These are phyloP conservation scores for Tephrocybe sp. DNA, from an alignment of 768 basidiomycete species.

Conservation along the genomic window DNA sequence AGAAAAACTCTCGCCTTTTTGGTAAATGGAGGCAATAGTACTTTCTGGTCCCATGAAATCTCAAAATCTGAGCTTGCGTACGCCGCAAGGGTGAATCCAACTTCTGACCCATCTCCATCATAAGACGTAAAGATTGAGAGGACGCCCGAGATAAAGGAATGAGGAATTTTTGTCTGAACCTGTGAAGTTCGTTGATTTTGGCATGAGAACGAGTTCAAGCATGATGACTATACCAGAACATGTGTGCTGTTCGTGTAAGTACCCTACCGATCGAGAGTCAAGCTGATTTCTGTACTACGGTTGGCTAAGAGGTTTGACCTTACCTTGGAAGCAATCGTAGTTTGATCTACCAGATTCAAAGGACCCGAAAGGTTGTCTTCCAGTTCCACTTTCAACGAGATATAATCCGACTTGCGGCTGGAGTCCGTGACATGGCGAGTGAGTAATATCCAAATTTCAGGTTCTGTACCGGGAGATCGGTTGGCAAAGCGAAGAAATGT, in stretches of 20 bases:
- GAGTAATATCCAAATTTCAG: constrained; percentile 78
- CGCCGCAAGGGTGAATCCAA: constrained; percentile 68
- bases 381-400: constrained; percentile 55
- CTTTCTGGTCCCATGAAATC: constrained; percentile 46
- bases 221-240: constrained; percentile 31
- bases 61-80: constrained; percentile 39
- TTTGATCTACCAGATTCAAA: constrained; percentile 24
- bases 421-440: constrained; percentile 71
- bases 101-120: constrained; percentile 58
- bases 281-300: not conserved
- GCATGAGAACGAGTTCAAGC: not conserved
- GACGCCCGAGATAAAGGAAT: constrained; percentile 31
- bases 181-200: constrained; percentile 14
- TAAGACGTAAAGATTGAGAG: constrained; percentile 64
- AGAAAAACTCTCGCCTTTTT: constrained; percentile 28
- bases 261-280: constrained; percentile 28
- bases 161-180: constrained; percentile 34
- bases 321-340: constrained; percentile 38
- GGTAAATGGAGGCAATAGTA: constrained; percentile 34
- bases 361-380: constrained; percentile 36
- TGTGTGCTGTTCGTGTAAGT: constrained; percentile 54
- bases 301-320: constrained; percentile 1
- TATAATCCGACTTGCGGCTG: constrained; percentile 60
- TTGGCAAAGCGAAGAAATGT: constrained; percentile 30
- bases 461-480: constrained; percentile 20